Evolutionary conservation across 2,329 filamentous ascomycete species (phyloP).

Genomic region (Trichocomaceae sp.): DNA sequence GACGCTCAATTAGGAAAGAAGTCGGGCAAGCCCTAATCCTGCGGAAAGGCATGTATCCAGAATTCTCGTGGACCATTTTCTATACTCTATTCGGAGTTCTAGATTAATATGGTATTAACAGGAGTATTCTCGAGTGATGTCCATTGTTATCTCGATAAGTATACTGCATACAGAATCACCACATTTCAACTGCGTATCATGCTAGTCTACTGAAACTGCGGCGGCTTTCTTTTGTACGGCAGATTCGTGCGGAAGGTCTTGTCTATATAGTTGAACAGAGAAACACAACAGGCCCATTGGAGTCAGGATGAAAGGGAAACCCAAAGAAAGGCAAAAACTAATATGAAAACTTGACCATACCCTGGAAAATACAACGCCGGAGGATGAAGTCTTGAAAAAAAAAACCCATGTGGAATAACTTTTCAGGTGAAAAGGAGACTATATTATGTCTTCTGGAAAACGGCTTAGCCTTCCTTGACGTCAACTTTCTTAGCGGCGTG

Average conservation of each 20-base stretch:
- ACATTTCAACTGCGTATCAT: neutral
- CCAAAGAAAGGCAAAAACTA: conserved; percentile 6
- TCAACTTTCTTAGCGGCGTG: conserved; percentile 46
- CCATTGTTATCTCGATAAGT: neutral
- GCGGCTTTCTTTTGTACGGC: neutral
- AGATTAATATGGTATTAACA: too few species aligned
- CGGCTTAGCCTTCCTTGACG: conserved; percentile 32
- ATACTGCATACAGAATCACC: neutral
- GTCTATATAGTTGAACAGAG: neutral
- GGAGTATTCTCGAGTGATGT: neutral
- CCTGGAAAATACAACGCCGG: conserved; percentile 12
- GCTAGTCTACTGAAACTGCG: neutral
- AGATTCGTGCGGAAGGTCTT: neutral
- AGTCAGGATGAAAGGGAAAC: conserved; percentile 15
- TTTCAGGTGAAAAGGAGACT: neutral
- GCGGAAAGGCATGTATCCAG: neutral
- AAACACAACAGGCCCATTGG: neutral
- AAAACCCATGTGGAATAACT: conserved; percentile 4
- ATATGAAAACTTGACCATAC: conserved; percentile 5
- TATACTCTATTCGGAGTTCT: too few species aligned
- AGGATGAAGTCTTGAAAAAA: conserved; percentile 7
- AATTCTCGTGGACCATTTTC: too few species aligned
- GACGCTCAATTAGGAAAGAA: neutral
- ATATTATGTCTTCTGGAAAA: neutral
- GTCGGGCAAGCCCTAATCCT: neutral